These are phyloP conservation scores for Antrodiella citrinella DNA, from an alignment of 768 basidiomycete genomes.

Conservation along the genomic window DNA sequence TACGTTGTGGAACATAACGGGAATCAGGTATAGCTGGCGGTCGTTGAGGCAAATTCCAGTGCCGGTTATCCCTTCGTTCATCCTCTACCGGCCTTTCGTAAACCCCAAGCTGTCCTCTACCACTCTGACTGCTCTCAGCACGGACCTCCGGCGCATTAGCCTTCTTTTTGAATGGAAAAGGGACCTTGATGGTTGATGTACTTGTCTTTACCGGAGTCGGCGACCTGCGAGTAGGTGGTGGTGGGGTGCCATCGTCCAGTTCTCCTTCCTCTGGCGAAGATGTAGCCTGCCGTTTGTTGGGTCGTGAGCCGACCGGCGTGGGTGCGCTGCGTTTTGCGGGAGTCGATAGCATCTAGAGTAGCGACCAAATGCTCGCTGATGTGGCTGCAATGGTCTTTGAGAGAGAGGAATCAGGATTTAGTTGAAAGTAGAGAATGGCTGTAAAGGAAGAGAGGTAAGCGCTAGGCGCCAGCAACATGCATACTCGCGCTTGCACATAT, in stretches of 20 bases:
- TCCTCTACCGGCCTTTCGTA: conserved; percentile 39
- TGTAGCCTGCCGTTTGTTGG: conserved; percentile 46
- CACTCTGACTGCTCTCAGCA: conserved; percentile 5
- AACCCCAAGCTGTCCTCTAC: not conserved
- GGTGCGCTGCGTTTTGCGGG: conserved; percentile 51
- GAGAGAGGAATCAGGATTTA: too few relatives aligned
- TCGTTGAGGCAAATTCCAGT: conserved; percentile 13
- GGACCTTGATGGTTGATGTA: conserved; percentile 37
- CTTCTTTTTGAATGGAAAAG: conserved; percentile 70
- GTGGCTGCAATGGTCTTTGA: too few relatives aligned
- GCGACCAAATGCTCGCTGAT: not conserved
- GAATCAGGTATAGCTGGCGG: conserved; percentile 1
- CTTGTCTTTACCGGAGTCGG: conserved; percentile 16
- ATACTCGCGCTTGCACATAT: not conserved
- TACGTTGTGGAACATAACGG: not conserved
- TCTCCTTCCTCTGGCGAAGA: conserved; percentile 79
- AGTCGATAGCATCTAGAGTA: not conserved
- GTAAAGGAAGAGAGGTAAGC: not conserved
- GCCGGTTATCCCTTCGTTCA: conserved; percentile 31
- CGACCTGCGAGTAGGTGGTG: conserved; percentile 11
- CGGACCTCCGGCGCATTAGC: conserved; percentile 8
- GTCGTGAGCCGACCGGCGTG: conserved; percentile 40
- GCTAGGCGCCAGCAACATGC: not conserved
- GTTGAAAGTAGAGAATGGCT: not conserved
- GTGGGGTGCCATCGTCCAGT: conserved; percentile 48